Evolutionary conservation across 768 basidiomycete genomes (phyloP).

Genomic region (Mycena galericulata): DNA sequence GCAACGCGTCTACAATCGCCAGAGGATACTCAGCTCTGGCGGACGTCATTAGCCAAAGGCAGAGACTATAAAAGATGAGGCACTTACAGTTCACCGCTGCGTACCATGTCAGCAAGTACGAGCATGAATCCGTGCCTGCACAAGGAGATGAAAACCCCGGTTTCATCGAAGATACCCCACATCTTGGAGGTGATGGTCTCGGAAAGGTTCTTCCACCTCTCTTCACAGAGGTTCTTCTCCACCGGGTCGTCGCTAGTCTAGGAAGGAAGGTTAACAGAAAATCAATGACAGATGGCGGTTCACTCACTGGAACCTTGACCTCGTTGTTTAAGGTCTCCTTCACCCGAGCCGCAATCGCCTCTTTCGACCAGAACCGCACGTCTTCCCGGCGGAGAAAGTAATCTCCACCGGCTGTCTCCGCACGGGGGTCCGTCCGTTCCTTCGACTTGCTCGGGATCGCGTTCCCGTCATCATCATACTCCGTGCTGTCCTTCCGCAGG

Average conservation of each 20-base stretch:
- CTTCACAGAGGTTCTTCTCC: background rate
- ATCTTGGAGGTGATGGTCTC: background rate
- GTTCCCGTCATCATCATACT: background rate
- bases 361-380: background rate
- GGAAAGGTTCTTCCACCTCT: background rate
- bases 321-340: background rate
- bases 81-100: background rate
- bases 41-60: background rate
- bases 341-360: too few relatives aligned
- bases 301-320: too few relatives aligned
- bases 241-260: too few relatives aligned
- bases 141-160: background rate
- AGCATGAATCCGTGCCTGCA: background rate
- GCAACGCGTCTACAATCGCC: background rate
- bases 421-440: background rate
- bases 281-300: too few relatives aligned
- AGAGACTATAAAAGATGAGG: too few relatives aligned
- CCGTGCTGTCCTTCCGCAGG: background rate
- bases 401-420: background rate
- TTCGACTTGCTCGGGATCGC: background rate
- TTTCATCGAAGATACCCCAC: background rate
- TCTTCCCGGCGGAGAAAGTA: background rate
- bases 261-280: too few relatives aligned
- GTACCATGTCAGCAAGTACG: background rate
- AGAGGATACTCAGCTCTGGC: constrained; percentile 23